Evolutionary conservation across 2,329 filamentous ascomycete species (phyloP).

Genomic region (Raffaelea deltoideospora): DNA sequence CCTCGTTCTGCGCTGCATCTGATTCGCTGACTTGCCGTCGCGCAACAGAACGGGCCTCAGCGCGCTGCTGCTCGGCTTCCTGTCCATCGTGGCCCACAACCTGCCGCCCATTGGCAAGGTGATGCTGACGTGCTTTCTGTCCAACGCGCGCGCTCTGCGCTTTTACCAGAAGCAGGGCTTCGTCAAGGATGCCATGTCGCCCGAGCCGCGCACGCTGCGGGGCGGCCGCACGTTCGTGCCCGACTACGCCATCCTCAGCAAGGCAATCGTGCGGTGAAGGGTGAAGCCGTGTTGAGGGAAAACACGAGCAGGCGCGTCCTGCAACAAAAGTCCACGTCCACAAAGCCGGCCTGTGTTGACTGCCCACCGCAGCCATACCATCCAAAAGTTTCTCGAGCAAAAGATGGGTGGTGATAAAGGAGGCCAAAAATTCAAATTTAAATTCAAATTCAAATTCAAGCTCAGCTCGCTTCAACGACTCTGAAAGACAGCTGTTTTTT

Average conservation of each 20-base stretch:
- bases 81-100: conserved; percentile 35
- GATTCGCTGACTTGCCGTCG: background rate
- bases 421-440: too few species aligned
- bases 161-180: conserved; percentile 51
- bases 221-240: conserved; percentile 38
- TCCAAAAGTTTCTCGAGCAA: too few species aligned
- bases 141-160: conserved; percentile 37
- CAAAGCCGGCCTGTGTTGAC: too few species aligned
- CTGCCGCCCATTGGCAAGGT: conserved; percentile 44
- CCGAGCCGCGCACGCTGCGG: conserved; percentile 34
- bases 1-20: too few species aligned
- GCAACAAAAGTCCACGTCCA: too few species aligned
- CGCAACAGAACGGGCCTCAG: conserved; percentile 45
- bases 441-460: too few species aligned
- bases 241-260: conserved; percentile 48
- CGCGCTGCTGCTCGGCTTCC: conserved; percentile 39
- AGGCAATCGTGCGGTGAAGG: conserved; percentile 10
- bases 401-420: too few species aligned
- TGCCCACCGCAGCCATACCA: too few species aligned
- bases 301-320: too few species aligned
- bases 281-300: too few species aligned
- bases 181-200: conserved; percentile 37
- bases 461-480: too few species aligned
- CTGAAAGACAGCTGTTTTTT: too few species aligned
- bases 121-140: conserved; percentile 60